Conservation (phyloP, 2,329 filamentous ascomycete species). For the Trichoderma sp. region DNA sequence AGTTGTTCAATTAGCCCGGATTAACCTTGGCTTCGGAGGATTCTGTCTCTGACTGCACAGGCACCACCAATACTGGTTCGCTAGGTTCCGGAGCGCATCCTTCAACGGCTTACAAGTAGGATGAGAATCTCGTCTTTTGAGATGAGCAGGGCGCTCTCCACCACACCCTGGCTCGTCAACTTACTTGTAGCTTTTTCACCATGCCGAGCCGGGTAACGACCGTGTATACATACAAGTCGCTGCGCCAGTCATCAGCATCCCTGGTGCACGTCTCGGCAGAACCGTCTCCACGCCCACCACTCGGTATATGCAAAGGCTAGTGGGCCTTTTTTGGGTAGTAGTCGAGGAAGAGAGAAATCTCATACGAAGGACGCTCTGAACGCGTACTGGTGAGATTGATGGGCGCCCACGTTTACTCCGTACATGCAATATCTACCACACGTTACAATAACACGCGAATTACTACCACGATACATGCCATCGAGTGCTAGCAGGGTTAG, state of each 20-base stretch:
- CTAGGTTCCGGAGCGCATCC: conserved; percentile 25
- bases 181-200: conserved; percentile 16
- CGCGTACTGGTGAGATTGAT: conserved; percentile 16
- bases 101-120: conserved; percentile 16
- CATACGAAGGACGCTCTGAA: conserved; percentile 4
- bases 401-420: conserved; percentile 22
- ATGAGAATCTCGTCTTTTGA: conserved; percentile 16
- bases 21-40: conserved; percentile 33
- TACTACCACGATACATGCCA: conserved; percentile 6
- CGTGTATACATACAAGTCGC: conserved; percentile 5
- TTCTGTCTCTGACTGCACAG: conserved; percentile 35
- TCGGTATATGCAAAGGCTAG: conserved; percentile 24
- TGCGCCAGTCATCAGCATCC: conserved; percentile 26
- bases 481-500: conserved; percentile 24
- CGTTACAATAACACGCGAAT: conserved; percentile 18
- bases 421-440: conserved; percentile 21
- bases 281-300: conserved; percentile 27
- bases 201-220: conserved; percentile 26
- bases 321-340: background rate
- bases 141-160: conserved; percentile 24
- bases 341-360: conserved; percentile 5
- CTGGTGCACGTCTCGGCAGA: conserved; percentile 28
- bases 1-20: conserved; percentile 30
- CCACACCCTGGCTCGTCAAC: conserved; percentile 20
- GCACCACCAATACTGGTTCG: conserved; percentile 20